phyloP scores from a whole-genome alignment of 202 grass and related monocot species.

The Setaria italica region DNA sequence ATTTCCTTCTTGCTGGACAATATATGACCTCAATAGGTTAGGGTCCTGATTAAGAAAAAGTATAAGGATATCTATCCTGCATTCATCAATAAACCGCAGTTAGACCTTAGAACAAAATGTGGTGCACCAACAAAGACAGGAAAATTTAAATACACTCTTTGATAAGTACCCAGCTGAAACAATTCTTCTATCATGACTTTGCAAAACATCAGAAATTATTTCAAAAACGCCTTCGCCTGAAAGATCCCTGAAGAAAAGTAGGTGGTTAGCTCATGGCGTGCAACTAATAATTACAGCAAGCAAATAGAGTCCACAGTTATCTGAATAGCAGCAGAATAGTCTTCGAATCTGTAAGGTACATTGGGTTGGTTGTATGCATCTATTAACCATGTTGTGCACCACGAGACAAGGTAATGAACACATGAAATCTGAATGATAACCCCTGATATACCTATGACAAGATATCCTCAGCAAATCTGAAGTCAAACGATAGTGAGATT shows the following conservation, averaged over 20 bases:
- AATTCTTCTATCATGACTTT: conserved; percentile 88
- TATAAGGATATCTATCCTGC: conserved; percentile 96
- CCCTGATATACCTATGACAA: conserved; percentile 52
- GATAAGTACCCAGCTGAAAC: conserved; percentile 89
- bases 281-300: conserved; percentile 3
- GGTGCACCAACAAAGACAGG: conserved; percentile 7
- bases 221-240: conserved; percentile 96
- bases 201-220: conserved; percentile 84
- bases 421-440: conserved; percentile 29
- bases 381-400: conserved; percentile 27
- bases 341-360: conserved; percentile 19
- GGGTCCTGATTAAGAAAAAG: conserved; percentile 98
- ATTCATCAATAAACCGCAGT: conserved; percentile 54
- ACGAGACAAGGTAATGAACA: conserved; percentile 20
- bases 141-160: conserved; percentile 33
- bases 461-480: conserved; percentile 53
- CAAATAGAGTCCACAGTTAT: conserved; percentile 43
- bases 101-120: conserved; percentile 24
- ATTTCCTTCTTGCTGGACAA: conserved; percentile 93
- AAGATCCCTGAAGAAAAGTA: conserved; percentile 82
- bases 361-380: conserved; percentile 10
- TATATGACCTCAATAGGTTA: conserved; percentile 91
- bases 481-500: conserved; percentile 48
- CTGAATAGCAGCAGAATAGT: conserved; percentile 20
- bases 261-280: conserved; percentile 33